A percentile compares a stretch with the other conserved stretches of the same genome.
phyloP scores from a whole-genome alignment of 2,329 filamentous ascomycete genomes.

The Trichoderma lentiforme region DNA sequence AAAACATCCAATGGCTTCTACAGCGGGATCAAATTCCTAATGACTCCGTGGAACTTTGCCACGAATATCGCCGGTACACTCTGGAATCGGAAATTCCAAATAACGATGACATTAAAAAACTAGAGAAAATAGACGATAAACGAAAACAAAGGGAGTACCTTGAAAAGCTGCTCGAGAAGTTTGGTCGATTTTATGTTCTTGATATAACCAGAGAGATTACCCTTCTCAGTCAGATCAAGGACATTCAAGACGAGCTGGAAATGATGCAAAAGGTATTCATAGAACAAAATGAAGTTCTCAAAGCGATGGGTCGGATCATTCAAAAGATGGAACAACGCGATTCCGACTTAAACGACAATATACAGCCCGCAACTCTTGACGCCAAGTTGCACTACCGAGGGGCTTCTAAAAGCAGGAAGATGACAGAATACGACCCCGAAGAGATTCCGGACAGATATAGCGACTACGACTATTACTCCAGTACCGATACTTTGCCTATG shows the following conservation, averaged over 20 bases:
- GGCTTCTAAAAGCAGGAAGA: not conserved
- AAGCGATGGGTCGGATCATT: not conserved
- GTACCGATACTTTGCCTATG: too few relatives aligned
- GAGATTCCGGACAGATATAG: not conserved
- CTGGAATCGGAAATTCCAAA: not conserved
- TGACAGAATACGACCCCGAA: not conserved
- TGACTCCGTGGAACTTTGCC: not conserved
- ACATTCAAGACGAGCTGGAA: not conserved
- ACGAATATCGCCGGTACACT: not conserved
- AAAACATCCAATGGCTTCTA: not conserved
- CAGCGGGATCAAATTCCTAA: not conserved
- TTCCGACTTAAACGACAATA: not conserved
- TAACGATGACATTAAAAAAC: not conserved
- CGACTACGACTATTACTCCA: not conserved
- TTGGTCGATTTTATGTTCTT: not conserved
- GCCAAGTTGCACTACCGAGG: not conserved
- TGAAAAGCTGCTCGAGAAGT: not conserved
- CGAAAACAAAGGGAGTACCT: rapidly evolving
- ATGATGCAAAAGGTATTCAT: not conserved
- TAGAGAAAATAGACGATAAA: not conserved
- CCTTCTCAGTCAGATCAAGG: not conserved
- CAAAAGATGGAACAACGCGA: not conserved
- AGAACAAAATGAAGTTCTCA: not conserved
- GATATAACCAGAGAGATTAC: not conserved
- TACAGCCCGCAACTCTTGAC: rapidly evolving